Conservation (phyloP, 768 basidiomycete genomes). For the Hemileccinum rubropunctum region DNA sequence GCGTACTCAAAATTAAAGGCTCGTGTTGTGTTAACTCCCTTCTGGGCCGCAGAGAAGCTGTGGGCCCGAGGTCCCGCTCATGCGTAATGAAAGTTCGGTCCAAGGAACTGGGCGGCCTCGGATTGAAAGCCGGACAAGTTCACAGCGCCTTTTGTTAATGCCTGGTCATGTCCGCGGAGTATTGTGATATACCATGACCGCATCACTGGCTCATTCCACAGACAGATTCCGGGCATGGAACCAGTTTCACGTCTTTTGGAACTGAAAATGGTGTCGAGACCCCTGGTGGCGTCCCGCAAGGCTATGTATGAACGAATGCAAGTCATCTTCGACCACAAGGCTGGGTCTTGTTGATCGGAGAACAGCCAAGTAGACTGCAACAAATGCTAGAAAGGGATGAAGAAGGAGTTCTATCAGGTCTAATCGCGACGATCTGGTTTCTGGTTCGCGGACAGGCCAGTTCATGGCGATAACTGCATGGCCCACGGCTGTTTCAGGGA, state of each 20-base stretch:
- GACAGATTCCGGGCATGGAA: constrained; percentile 13
- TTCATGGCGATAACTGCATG: not conserved
- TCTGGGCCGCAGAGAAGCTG: constrained; percentile 13
- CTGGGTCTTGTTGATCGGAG: constrained; percentile 19
- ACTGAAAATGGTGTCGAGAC: constrained; percentile 2
- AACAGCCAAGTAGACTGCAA: constrained; percentile 10
- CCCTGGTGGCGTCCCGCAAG: constrained; percentile 1
- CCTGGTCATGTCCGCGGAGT: constrained; percentile 28
- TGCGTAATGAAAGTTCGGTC: constrained; percentile 24
- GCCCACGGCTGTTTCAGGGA: constrained; percentile 28
- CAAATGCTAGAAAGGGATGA: constrained; percentile 5
- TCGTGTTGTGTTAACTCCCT: not conserved
- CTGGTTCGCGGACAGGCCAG: constrained; percentile 16
- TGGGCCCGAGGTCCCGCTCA: constrained; percentile 8
- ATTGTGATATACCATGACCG: constrained; percentile 1
- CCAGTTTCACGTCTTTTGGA: constrained; percentile 1
- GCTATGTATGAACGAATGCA: constrained; percentile 10
- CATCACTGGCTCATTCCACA: not conserved
- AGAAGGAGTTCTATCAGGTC: constrained; percentile 21
- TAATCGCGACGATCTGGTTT: constrained; percentile 22
- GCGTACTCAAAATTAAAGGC: not conserved
- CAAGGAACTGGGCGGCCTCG: constrained; percentile 7
- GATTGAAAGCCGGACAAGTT: constrained; percentile 13
- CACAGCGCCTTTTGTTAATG: constrained; percentile 10
- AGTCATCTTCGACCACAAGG: not conserved